These are phyloP conservation scores for Polytrichum formosum DNA, from an alignment of 225 moss, liverwort and hornwort genomes.

Conservation along the genomic window DNA sequence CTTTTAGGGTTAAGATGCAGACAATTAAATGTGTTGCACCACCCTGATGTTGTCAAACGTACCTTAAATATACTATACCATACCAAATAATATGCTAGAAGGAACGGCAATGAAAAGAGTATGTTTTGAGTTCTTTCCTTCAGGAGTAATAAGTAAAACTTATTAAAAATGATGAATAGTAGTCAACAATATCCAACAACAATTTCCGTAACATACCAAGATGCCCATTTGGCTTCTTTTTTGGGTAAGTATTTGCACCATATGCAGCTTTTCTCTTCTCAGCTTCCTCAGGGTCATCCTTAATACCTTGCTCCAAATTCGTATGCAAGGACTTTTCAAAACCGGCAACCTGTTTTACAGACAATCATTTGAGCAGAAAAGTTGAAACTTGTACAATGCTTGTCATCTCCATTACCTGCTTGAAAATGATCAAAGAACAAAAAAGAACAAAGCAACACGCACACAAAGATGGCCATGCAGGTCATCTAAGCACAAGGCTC, in stretches of 20 bases:
- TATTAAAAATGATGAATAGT: too few species aligned
- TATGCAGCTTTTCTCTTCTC: constrained; percentile 70
- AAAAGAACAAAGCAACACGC: neutral
- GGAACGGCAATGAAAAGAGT: too few species aligned
- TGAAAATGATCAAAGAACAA: neutral
- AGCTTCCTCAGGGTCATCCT: constrained; percentile 35
- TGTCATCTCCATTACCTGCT: neutral
- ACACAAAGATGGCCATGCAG: neutral
- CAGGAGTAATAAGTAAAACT: too few species aligned
- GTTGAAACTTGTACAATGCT: neutral
- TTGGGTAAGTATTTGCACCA: constrained; percentile 78
- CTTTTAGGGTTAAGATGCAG: too few species aligned
- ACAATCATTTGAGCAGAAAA: neutral
- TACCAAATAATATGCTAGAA: too few species aligned
- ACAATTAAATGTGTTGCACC: too few species aligned
- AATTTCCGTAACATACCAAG: constrained; percentile 29
- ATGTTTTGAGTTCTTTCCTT: too few species aligned
- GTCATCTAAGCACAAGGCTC: constrained; percentile 10
- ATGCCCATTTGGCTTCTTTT: constrained; percentile 70
- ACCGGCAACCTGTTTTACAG: constrained; percentile 30
- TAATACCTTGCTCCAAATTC: constrained; percentile 61
- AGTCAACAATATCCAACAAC: too few species aligned
- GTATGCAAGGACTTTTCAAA: constrained; percentile 55
- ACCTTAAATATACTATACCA: too few species aligned
- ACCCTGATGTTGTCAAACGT: too few species aligned